Evolutionary conservation across 2,329 filamentous ascomycete genomes (phyloP), one percentile per base, ranked within the genome.

Genomic region (Periconia sp.): DNA sequence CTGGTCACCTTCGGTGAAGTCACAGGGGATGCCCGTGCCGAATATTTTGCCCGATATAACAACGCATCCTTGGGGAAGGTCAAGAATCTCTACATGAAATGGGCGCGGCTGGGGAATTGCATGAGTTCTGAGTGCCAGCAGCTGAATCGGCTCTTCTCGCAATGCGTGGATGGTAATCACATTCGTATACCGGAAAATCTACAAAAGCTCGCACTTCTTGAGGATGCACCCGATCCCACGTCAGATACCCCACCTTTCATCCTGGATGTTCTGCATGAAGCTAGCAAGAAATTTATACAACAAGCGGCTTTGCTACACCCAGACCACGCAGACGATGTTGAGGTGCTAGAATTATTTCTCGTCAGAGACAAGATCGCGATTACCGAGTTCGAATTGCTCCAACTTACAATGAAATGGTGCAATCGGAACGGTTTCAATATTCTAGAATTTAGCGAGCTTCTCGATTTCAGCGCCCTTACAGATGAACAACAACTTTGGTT

Each of bases 21-120:
- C 17, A 76, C 70, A 15, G 69, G 72, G 42, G 71, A 76, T 49
- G 68, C 72, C 54, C 65, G 75, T 14, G 59, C 75, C 11, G 68
- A 75, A 31, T 77, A 74, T 57, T 76, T 77, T 58, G 75, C 74
- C 33, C 64, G 65, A 46, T 76, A 76, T 49, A 72, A 67, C 2
- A 76, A 71, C 50, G 68, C 71, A 9, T 76, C 74, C 2, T 56
- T 76, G 1, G 75, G 75, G 2, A 64, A 63, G 46, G 69, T 76
- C 45, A 77, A 77, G 57, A 76, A 75, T 45, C 62, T 77, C 10
- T 77, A 72, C 55, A 65, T 77, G n/a, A 69, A 74, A 45, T 78
- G 75, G 75, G 74, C 72, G 30, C 65, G 72, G 23, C 59, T 67
- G 3, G 66, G 62, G 17, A 72, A 72, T 10, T 54, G 75, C 7